A percentile compares a stretch with the other conserved stretches of the same genome.
Evolutionary conservation across 148 eudicot species (phyloP).

Genomic region (Beta vulgaris): DNA sequence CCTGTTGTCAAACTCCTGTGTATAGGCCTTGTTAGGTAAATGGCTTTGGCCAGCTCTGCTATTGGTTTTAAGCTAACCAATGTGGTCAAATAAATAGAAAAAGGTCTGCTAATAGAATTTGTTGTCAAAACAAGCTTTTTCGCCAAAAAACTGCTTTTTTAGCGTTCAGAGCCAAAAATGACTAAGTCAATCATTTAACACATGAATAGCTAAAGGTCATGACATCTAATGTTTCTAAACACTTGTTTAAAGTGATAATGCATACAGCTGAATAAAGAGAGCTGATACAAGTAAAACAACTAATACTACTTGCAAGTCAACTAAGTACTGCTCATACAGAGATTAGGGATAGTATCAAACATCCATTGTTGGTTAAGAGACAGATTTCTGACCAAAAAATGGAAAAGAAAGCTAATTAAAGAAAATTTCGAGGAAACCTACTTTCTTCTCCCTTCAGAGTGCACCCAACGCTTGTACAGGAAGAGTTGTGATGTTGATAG

Average conservation of each 20-base stretch:
- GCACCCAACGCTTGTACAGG: conserved; percentile 61
- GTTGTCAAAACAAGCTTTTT: neutral
- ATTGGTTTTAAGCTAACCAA: neutral
- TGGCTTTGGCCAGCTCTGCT: no score
- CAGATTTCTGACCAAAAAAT: neutral
- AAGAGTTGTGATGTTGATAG: conserved; percentile 41
- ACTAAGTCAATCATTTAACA: neutral
- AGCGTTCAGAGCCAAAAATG: neutral
- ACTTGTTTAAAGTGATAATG: neutral
- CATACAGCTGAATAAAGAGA: no score
- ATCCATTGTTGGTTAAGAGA: neutral
- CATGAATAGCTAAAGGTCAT: neutral
- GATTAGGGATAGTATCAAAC: neutral
- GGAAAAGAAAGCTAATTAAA: neutral
- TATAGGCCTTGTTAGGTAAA: no score
- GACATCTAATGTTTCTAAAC: neutral
- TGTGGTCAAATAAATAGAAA: neutral
- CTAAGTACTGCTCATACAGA: neutral
- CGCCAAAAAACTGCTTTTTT: neutral
- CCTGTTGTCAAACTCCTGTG: no score
- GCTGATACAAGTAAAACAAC: neutral
- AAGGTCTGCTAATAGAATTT: neutral
- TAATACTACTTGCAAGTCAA: neutral
- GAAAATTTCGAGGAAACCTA: conserved; percentile 24
- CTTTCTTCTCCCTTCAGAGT: conserved; percentile 61